Evolutionary conservation across 2,329 filamentous ascomycete species (phyloP), one percentile per base, ranked within the genome.

Genomic region (Sphaerulina populicola): DNA sequence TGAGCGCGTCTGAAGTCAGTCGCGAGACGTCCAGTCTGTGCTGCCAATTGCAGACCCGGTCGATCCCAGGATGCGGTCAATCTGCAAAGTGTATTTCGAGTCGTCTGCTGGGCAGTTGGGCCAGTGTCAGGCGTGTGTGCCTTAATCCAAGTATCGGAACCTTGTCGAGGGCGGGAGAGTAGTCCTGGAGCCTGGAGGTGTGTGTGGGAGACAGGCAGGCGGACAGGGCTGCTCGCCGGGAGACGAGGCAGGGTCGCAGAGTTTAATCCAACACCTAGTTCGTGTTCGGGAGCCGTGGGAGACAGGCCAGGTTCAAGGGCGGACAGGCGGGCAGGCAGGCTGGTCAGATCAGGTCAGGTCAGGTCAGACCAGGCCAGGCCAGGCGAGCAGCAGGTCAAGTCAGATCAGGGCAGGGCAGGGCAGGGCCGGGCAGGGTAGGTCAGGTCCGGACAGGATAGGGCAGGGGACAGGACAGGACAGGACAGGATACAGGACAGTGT

Each of bases 161-260:
- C 46, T 38, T 48, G 23, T 27, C 23, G 23, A 27, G 23, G 23
- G 23, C 23, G 6, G 23, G 4, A 27, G 3, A 27, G 23, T 27
- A 27, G 23, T 27, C 5, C 23, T 6, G 23, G 5, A 27, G 23
- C 5, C 23, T 6, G 23, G 5, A 27, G 23, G 23, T 27, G 23
- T 42, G 46, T 48, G 46, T 48, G 46, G 46, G 6, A 48, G 46
- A 42, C 10, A 4, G 31, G 12, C 31, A 35, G 31, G 31, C 1
- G 1, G 37, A 33, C 37, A 48, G 46, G 46, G 46, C 46, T 48
- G 35, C 35, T 23, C 18, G 44, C 46, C 46, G 46, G 46, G n/a
- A 48, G 46, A 38, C 46, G 46, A 48, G 46, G 46, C 46, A 48
- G 46, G 46, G 46, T 48, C 46, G 46, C 29, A 21, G 46, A 48